Conservation (phyloP, 768 basidiomycete species). For the Boletus sp. region DNA sequence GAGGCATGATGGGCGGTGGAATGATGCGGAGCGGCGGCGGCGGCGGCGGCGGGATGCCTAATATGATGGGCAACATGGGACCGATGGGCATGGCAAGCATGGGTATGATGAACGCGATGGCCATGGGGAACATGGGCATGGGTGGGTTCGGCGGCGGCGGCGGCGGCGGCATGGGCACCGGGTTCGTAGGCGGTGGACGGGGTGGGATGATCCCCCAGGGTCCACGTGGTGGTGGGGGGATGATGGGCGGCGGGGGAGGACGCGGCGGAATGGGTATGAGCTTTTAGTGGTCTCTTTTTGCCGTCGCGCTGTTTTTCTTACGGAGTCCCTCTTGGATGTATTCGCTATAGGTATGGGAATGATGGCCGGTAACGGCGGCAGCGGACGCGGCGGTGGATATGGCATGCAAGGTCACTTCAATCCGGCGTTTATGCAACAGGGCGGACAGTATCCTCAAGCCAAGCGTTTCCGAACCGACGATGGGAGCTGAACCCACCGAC, state of each 20-base stretch:
- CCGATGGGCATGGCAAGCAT: constrained; percentile 39
- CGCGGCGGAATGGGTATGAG: constrained; percentile 52
- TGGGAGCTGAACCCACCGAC: constrained; percentile 29
- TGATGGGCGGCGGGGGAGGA: constrained; percentile 46
- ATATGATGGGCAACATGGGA: constrained; percentile 42
- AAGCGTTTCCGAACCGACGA: constrained; percentile 58
- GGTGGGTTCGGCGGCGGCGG: constrained; percentile 41
- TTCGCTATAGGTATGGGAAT: constrained; percentile 48
- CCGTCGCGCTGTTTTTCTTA: constrained; percentile 29
- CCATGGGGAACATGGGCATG: constrained; percentile 40
- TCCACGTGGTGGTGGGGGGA: constrained; percentile 40
- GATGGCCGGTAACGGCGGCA: constrained; percentile 41
- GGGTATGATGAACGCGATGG: constrained; percentile 41
- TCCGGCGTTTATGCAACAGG: constrained; percentile 63
- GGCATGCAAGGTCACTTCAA: constrained; percentile 66
- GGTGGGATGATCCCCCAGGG: constrained; percentile 55
- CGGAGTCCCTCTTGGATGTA: constrained; percentile 28
- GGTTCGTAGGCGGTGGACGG: constrained; percentile 41
- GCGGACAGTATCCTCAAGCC: constrained; percentile 42
- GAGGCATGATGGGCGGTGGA: constrained; percentile 28
- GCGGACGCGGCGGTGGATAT: constrained; percentile 41
- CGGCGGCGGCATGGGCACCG: constrained; percentile 40
- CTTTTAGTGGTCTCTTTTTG: constrained; percentile 27
- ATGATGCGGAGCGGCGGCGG: constrained; percentile 37
- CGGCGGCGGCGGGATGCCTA: constrained; percentile 36